A percentile compares a stretch with the other conserved stretches of the same genome.
Conservation (phyloP, 176 grass and related monocot genomes). For the Alopecurus myosuroides region DNA sequence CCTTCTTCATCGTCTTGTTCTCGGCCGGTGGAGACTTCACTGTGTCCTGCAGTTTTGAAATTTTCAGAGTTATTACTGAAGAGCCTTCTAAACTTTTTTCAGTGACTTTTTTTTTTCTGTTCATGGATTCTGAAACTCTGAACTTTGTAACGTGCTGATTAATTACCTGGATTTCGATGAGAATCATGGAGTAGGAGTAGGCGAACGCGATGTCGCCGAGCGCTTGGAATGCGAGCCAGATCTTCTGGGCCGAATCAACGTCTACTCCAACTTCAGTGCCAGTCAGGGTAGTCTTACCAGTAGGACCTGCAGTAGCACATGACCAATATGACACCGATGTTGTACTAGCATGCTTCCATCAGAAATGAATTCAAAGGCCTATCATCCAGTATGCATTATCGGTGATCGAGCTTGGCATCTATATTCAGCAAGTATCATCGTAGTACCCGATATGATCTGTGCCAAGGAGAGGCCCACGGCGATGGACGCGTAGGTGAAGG, state of each 20-base stretch:
- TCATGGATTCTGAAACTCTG: neutral
- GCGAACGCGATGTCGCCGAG: conserved; percentile 89
- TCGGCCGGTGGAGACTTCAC: conserved; percentile 70
- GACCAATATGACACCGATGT: neutral
- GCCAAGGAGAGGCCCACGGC: conserved; percentile 64
- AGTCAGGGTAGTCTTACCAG: conserved; percentile 47
- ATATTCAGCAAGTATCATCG: no score
- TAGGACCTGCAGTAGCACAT: conserved; percentile 30
- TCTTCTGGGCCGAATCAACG: conserved; percentile 55
- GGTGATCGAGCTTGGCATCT: neutral
- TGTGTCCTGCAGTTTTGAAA: conserved; percentile 52
- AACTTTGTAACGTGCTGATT: neutral
- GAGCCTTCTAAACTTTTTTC: neutral
- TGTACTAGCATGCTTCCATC: neutral
- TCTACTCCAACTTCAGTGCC: conserved; percentile 79
- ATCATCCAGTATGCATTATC: neutral
- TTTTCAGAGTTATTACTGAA: neutral
- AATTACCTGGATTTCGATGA: conserved; percentile 88
- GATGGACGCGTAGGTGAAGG: conserved; percentile 71
- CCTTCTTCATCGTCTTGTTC: conserved; percentile 90
- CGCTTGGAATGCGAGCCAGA: conserved; percentile 75
- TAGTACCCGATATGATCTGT: conserved; percentile 43
- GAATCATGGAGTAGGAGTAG: conserved; percentile 88
- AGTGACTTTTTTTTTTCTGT: no score
- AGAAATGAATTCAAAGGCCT: neutral